Evolutionary conservation across 192 early-diverging fungal genomes (phyloP).

Genomic region (Phlyctochytrium arcticum): DNA sequence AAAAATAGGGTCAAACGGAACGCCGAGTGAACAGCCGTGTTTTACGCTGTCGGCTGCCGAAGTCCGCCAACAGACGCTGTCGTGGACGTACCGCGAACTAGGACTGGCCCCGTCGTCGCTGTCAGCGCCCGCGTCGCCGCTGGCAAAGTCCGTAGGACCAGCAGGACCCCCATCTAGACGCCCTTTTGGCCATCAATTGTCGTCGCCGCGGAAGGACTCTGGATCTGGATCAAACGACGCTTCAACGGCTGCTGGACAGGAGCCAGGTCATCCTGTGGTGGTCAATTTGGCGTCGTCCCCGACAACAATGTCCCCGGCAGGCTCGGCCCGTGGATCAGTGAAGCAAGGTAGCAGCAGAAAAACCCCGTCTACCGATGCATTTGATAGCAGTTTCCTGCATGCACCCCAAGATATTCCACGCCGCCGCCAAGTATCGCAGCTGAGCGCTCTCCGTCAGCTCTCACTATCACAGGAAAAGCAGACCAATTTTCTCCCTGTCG

Average conservation of each 20-base stretch:
- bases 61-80: slow-evolving; percentile 24
- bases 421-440: slow-evolving; percentile 3
- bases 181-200: no score
- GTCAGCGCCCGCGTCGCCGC: neutral
- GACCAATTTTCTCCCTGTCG: no score
- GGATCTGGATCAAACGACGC: neutral
- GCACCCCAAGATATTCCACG: slow-evolving; percentile 4
- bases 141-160: neutral
- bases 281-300: neutral
- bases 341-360: no score
- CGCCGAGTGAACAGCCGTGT: neutral
- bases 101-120: slow-evolving; percentile 1
- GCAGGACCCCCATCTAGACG: no score
- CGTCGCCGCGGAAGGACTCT: no score
- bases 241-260: neutral
- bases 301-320: no score
- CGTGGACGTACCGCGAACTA: slow-evolving; percentile 25
- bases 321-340: no score
- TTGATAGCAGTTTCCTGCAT: neutral
- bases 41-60: slow-evolving; percentile 17
- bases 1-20: no score
- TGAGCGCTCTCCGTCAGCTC: slow-evolving; percentile 26
- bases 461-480: slow-evolving; percentile 14
- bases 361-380: neutral
- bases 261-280: no score